Percentiles rank a stretch among this genome's conserved stretches.
phyloP scores from a whole-genome alignment of 768 basidiomycete genomes.

The Naematelia aurantialba region DNA sequence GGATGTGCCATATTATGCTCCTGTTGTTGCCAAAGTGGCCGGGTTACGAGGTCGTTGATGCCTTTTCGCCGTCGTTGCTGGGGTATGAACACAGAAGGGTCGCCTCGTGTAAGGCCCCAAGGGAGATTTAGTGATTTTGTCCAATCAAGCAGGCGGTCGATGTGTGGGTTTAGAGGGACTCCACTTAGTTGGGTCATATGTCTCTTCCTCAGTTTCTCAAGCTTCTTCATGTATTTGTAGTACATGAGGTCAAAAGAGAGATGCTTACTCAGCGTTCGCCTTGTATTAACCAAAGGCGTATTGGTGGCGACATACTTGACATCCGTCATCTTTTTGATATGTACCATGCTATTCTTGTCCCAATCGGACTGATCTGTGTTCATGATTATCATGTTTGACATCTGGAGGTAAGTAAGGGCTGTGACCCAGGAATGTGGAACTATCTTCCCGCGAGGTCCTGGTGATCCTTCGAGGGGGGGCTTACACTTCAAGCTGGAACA shows the following conservation, averaged over 20 bases:
- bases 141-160: not conserved
- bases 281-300: not conserved
- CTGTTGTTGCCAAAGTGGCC: not conserved
- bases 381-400: not conserved
- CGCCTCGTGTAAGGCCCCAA: not conserved
- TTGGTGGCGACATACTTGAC: not conserved
- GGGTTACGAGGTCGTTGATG: not conserved
- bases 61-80: not conserved
- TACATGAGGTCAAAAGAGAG: not conserved
- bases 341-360: not conserved
- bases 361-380: slow-evolving; percentile 5
- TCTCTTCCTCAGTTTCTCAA: not conserved
- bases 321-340: not conserved
- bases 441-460: not conserved
- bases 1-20: not conserved
- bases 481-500: slow-evolving; percentile 3
- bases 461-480: not conserved
- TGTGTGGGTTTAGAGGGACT: too few relatives aligned
- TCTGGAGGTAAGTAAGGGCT: not conserved
- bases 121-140: not conserved
- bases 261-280: not conserved
- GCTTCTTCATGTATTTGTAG: not conserved
- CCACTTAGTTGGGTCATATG: not conserved
- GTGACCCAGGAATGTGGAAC: slow-evolving; percentile 4
- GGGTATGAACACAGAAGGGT: not conserved